Percentiles rank a stretch among this genome's conserved stretches.
Conservation (phyloP, 768 basidiomycete species). For the Dacryopinax primogenitus region DNA sequence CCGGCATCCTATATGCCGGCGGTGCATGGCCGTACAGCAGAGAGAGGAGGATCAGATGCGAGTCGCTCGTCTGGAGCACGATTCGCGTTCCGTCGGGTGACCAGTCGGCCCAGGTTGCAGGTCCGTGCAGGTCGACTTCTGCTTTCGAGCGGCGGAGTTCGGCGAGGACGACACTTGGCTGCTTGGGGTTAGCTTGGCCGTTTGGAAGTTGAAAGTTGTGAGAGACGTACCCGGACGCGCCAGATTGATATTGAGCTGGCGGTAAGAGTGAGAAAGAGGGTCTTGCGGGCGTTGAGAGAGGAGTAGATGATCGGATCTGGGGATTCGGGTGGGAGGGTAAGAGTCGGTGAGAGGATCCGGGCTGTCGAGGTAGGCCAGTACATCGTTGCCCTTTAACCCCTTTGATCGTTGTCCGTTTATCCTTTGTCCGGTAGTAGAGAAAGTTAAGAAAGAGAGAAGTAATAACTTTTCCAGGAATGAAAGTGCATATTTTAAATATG, state of each 20-base stretch:
- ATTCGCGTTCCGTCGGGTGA: conserved; percentile 68
- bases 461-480: not conserved
- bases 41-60: conserved; percentile 62
- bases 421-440: not conserved
- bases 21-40: conserved; percentile 47
- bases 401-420: not conserved
- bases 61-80: conserved; percentile 73
- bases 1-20: conserved; percentile 41
- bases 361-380: conserved; percentile 4
- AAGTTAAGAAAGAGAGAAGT: no score
- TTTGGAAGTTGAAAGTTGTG: conserved; percentile 27
- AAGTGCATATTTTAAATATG: not conserved
- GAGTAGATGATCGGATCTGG: conserved; percentile 47
- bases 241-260: conserved; percentile 59
- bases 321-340: not conserved
- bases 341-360: not conserved
- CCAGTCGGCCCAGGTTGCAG: conserved; percentile 64
- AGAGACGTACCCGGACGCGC: conserved; percentile 60
- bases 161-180: conserved; percentile 35
- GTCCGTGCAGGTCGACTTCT: conserved; percentile 73
- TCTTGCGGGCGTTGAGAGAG: conserved; percentile 54
- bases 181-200: conserved; percentile 21
- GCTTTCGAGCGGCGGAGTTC: conserved; percentile 61
- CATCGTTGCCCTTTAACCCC: not conserved
- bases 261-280: conserved; percentile 68